Conservation (phyloP, 371 early-diverging fungal genomes). For the Haplosporangium sp. region DNA sequence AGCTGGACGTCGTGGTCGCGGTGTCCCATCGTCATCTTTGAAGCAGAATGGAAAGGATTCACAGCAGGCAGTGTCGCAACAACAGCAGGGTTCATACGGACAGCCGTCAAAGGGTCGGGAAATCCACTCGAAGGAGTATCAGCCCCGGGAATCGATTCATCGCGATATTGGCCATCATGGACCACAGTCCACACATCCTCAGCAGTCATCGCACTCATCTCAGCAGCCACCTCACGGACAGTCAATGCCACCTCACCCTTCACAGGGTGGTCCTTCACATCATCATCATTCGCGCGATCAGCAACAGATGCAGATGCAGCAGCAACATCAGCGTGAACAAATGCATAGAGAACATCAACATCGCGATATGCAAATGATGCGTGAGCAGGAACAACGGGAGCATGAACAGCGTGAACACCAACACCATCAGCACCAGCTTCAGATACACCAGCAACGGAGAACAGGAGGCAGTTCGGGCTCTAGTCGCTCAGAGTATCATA, state of each 20-base stretch:
- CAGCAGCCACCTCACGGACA: constrained; percentile 35
- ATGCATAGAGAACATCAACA: constrained; percentile 47
- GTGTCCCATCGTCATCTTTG: constrained; percentile 12
- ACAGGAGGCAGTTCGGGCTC: constrained; percentile 35
- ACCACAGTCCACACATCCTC: constrained; percentile 14
- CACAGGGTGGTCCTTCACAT: constrained; percentile 25
- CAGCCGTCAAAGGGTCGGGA: constrained; percentile 39
- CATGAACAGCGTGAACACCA: constrained; percentile 43
- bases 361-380: constrained; percentile 49
- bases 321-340: constrained; percentile 42
- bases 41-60: constrained; percentile 38
- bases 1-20: constrained; percentile 26
- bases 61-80: constrained; percentile 14
- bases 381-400: constrained; percentile 46
- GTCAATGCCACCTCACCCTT: constrained; percentile 23
- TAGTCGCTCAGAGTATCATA: constrained; percentile 37
- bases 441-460: constrained; percentile 36
- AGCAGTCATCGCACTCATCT: constrained; percentile 18
- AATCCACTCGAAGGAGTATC: constrained; percentile 52
- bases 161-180: constrained; percentile 43
- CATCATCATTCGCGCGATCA: constrained; percentile 38
- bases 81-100: constrained; percentile 15
- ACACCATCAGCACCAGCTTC: constrained; percentile 43
- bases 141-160: constrained; percentile 37
- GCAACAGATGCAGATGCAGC: constrained; percentile 40